These are phyloP conservation scores for Parascedosporium putredinis DNA, from an alignment of 2,329 filamentous ascomycete genomes.

Conservation along the genomic window DNA sequence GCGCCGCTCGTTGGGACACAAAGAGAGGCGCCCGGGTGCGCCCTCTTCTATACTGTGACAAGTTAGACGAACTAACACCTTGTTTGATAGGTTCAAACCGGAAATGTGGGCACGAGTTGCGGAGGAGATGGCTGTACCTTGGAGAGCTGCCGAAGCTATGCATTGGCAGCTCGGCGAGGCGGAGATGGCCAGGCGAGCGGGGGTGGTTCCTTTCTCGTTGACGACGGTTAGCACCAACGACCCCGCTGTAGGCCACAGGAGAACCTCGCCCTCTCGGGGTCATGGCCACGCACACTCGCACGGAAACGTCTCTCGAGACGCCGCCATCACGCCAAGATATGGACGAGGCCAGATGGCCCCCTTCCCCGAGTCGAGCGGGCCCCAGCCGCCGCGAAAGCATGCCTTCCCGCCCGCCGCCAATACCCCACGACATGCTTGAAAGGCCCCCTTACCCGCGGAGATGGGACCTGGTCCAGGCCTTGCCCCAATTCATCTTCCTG, in stretches of 20 bases:
- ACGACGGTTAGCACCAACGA: conserved; percentile 38
- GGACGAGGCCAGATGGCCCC: conserved; percentile 23
- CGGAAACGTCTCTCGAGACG: conserved; percentile 22
- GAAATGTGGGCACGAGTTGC: conserved; percentile 98
- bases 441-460: conserved; percentile 1
- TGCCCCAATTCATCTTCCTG: conserved; percentile 10
- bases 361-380: conserved; percentile 24
- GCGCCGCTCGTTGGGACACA: too few relatives aligned
- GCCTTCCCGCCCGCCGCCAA: conserved; percentile 20
- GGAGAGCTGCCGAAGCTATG: conserved; percentile 94
- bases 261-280: conserved; percentile 25
- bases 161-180: conserved; percentile 92
- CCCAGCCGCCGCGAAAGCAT: conserved; percentile 31
- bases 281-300: conserved; percentile 36
- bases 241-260: conserved; percentile 22
- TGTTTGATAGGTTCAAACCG: conserved; percentile 66
- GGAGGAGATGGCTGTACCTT: conserved; percentile 89
- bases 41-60: neutral
- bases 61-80: neutral
- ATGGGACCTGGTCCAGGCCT: conserved; percentile 8
- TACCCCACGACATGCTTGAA: conserved; percentile 21
- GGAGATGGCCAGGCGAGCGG: conserved; percentile 88
- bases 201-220: conserved; percentile 74
- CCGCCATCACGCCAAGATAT: conserved; percentile 33
- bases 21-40: conserved; percentile 5